phyloP scores from a whole-genome alignment of 176 grass and related monocot genomes.

The Triticum urartu region DNA sequence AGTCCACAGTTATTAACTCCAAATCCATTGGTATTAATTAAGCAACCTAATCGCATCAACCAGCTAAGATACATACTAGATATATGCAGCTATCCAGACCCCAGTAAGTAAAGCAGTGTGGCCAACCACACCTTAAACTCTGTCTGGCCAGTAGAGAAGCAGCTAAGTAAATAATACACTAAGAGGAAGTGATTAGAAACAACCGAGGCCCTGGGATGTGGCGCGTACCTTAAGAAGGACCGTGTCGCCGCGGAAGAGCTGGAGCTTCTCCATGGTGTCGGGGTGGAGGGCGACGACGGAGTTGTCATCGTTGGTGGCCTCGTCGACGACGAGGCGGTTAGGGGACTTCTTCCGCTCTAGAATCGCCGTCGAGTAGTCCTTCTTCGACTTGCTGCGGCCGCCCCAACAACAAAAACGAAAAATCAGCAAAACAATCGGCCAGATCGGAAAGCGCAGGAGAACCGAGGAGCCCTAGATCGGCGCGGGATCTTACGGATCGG shows the following conservation, averaged over 20 bases:
- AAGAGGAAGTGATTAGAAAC: background rate
- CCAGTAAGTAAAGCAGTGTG: background rate
- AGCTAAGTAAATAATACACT: background rate
- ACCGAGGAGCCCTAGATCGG: background rate
- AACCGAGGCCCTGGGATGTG: background rate
- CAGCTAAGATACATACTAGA: background rate
- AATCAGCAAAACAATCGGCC: background rate
- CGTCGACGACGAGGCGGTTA: slow-evolving; percentile 76
- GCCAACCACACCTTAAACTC: background rate
- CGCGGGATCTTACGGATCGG: slow-evolving; percentile 69
- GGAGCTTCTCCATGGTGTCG: slow-evolving; percentile 80
- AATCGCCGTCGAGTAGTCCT: slow-evolving; percentile 81
- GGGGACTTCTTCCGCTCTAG: slow-evolving; percentile 83
- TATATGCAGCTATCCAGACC: background rate
- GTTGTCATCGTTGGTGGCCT: slow-evolving; percentile 86
- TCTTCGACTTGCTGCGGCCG: slow-evolving; percentile 68
- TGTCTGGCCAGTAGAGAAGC: background rate
- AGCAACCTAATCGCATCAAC: background rate
- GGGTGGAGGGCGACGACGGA: slow-evolving; percentile 71
- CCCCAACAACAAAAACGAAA: background rate
- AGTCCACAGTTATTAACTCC: background rate
- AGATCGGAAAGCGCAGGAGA: slow-evolving; percentile 15
- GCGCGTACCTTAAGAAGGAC: slow-evolving; percentile 65
- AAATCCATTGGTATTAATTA: background rate
- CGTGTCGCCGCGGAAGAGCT: slow-evolving; percentile 83